Percentiles rank a stretch among this genome's conserved stretches.
phyloP scores from a whole-genome alignment of 83 land plant genomes.

The Picea abies region DNA sequence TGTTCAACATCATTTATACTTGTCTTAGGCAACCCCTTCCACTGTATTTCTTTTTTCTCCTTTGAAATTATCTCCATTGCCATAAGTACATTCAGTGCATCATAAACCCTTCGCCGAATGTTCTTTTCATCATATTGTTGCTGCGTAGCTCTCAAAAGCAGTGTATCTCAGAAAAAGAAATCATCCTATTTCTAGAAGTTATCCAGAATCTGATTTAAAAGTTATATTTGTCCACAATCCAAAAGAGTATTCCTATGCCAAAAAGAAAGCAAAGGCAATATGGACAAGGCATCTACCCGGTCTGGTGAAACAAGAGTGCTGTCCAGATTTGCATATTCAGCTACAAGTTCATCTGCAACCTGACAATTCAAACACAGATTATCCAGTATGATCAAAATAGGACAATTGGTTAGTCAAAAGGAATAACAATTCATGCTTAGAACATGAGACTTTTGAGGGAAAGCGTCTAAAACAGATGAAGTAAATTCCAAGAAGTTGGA shows the following conservation, averaged over 20 bases:
- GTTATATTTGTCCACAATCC: background rate
- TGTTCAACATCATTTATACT: conserved; percentile 72
- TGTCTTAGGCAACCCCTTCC: conserved; percentile 90
- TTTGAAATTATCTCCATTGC: conserved; percentile 95
- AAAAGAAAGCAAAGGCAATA: background rate
- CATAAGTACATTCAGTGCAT: conserved; percentile 93
- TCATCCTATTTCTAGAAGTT: background rate
- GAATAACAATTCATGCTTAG: background rate
- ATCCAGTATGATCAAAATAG: background rate
- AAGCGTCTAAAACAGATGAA: background rate
- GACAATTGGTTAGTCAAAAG: background rate
- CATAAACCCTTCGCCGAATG: conserved; percentile 87
- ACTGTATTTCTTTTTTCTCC: conserved; percentile 89
- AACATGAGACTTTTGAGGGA: background rate
- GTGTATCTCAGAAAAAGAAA: background rate
- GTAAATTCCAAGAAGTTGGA: background rate
- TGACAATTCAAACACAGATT: conserved; percentile 19
- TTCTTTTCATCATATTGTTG: conserved; percentile 95
- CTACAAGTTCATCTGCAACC: conserved; percentile 97
- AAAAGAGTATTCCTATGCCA: background rate
- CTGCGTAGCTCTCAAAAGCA: conserved; percentile 27
- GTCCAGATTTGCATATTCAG: conserved; percentile 78
- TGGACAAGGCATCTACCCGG: conserved; percentile 43
- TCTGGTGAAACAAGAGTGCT: conserved; percentile 62
- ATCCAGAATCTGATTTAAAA: background rate